phyloP scores from a whole-genome alignment of 495 filamentous ascomycete genomes.

The Penicillium egyptiacum region DNA sequence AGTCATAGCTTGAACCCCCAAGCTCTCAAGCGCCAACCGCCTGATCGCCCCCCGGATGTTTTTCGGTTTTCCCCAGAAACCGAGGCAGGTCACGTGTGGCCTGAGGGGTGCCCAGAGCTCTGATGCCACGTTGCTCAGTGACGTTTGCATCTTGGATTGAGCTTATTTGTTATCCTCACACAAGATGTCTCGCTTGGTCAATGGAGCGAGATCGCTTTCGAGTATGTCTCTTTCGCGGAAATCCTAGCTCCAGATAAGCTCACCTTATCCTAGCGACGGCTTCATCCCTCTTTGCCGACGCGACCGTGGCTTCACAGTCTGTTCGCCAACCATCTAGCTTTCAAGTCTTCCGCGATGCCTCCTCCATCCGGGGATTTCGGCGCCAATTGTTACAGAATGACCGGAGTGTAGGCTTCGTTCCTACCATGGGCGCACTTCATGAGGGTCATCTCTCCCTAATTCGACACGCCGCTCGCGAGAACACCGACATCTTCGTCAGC shows the following conservation, averaged over 20 bases:
- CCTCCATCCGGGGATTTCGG: conserved; percentile 69
- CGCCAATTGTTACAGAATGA: conserved; percentile 63
- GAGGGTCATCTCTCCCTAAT: conserved; percentile 86
- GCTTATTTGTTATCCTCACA: background rate
- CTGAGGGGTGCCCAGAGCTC: background rate
- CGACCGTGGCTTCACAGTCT: conserved; percentile 27
- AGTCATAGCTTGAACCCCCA: conserved; percentile 24
- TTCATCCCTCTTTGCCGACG: conserved; percentile 29
- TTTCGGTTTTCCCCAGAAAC: conserved; percentile 20
- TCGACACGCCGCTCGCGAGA: conserved; percentile 79
- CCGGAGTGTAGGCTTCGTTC: conserved; percentile 81
- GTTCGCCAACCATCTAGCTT: conserved; percentile 42
- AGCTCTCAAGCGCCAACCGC: conserved; percentile 25
- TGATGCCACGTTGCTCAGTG: background rate
- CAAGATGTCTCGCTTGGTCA: conserved; percentile 32
- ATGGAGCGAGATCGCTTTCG: conserved; percentile 31
- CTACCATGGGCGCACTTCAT: conserved; percentile 96
- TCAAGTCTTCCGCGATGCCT: conserved; percentile 72
- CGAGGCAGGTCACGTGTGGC: conserved; percentile 14
- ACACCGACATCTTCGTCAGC: conserved; percentile 80
- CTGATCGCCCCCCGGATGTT: conserved; percentile 31
- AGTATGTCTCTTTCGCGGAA: conserved; percentile 21
- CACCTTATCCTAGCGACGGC: conserved; percentile 25
- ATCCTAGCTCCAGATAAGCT: conserved; percentile 17
- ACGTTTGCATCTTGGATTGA: conserved; percentile 1